Base-by-base conservation (phyloP, 129 eudicot species). In the sunflower (Helianthus annuus) region DNA sequence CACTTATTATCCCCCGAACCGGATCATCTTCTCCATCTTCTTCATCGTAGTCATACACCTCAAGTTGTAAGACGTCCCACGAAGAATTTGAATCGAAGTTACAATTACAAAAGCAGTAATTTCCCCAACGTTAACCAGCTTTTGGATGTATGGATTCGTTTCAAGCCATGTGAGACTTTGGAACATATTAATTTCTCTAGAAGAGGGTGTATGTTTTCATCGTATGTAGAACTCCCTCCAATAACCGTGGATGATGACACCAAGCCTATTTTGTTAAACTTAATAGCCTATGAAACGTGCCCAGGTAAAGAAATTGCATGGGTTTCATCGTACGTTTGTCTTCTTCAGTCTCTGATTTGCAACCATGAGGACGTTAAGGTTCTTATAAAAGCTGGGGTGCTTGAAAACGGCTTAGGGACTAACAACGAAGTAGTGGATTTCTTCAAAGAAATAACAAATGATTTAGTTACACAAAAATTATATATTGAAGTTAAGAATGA, bases 281-380 rank as follows among this genome's bases (percentile, higher is more conserved):
- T 85, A 72, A 36, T 76, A 11, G 86, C 86, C n/a, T 70, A 64
- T 48, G 89, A 85, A 69, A 68, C 51, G 72, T 78, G 83, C 32
- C 54, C 81, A 0, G n/a, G 24, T 10, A 42, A 56, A 32, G 34
- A 19, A 8, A 76, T 76, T 7, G 45, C 78, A 5, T 56, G 77
- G 72, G 74, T 84, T 13, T 74, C 77, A n/a, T 78, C 82, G 0
- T 84, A 81, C 40, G 22, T 79, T 70, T 61, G 76, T 34, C 74
- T 85, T 11, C 73, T 85, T 16, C 74, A 85, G 71, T 68, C 76
- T 6, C 68, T 81, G 3, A 66, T 80, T 3, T 69, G 60, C 40
- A 49, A 72, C 16, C 52, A 69, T 8, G 63, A 75, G 39, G 84
- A 79, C 42, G 84, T 79, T 16, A 72, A 49, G 48, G 49, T 49